Evolutionary conservation across 495 filamentous ascomycete species (phyloP), one percentile per base, ranked within the genome.

Genomic region (Coniosporium apollinis): DNA sequence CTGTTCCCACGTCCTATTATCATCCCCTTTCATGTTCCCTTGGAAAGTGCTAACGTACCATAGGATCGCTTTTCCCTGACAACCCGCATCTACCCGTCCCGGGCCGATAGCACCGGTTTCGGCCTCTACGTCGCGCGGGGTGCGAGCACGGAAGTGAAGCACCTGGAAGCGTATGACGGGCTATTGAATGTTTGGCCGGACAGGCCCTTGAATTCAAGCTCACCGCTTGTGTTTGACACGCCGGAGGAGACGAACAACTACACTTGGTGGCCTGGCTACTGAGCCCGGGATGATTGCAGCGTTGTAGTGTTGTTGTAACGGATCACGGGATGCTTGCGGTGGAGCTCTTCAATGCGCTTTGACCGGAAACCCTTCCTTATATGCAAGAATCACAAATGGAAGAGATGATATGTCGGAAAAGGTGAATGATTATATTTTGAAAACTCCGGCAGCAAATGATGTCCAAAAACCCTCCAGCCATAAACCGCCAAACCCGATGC

Each of bases 251-350:
- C 55, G 22, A 39, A 50, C 28, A 56, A 59, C 37, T 56, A 57
- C 36, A 53, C 46, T 3, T 58, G 55, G 52, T 58, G 54, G 52
- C 1, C 43, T 9, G 54, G 54, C 5, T 51, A 55, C 26, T 57
- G 28, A 16, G 13, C 24, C 24, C 13, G 24, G n/a, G n/a, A n/a
- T n/a, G n/a, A n/a, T n/a, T n/a, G n/a, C n/a, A n/a, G n/a, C n/a
- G n/a, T n/a, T n/a, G n/a, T n/a, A n/a, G n/a, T n/a, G n/a, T n/a
- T n/a, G n/a, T n/a, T n/a, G n/a, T n/a, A n/a, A n/a, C n/a, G n/a
- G n/a, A n/a, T n/a, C n/a, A n/a, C n/a, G n/a, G n/a, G n/a, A n/a
- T n/a, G n/a, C n/a, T n/a, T n/a, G n/a, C n/a, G n/a, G n/a, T n/a
- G n/a, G n/a, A n/a, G n/a, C n/a, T n/a, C n/a, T n/a, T n/a, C n/a